Evolutionary conservation across 2,329 filamentous ascomycete genomes (phyloP).

Genomic region (Gaeumannomyces sp.): DNA sequence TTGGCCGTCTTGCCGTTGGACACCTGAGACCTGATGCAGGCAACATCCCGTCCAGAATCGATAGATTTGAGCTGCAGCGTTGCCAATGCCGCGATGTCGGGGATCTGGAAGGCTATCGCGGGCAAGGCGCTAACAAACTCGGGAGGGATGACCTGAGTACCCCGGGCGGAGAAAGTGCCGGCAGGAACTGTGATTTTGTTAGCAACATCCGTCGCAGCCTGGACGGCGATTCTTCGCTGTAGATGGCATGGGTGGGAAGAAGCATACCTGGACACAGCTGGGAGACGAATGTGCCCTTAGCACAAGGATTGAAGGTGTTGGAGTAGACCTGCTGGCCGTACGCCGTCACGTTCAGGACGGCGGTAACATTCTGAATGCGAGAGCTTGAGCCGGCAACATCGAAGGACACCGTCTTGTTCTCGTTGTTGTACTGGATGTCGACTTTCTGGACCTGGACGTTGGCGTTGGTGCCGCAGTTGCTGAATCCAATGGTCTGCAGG

Average conservation of each 20-base stretch:
- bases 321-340: constrained; percentile 79
- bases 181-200: constrained; percentile 52
- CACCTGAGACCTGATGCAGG: constrained; percentile 76
- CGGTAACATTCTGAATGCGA: constrained; percentile 72
- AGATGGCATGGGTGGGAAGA: too few species aligned
- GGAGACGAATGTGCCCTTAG: constrained; percentile 55
- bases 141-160: constrained; percentile 64
- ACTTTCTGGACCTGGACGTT: constrained; percentile 66
- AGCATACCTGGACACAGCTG: constrained; percentile 74
- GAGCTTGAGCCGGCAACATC: constrained; percentile 73
- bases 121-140: constrained; percentile 72
- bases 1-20: constrained; percentile 80
- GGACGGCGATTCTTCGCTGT: too few species aligned
- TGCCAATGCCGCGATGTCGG: constrained; percentile 82
- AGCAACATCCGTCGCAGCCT: constrained; percentile 16
- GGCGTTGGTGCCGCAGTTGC: constrained; percentile 57
- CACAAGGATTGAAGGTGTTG: constrained; percentile 79
- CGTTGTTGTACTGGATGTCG: constrained; percentile 72
- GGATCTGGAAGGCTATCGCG: constrained; percentile 80
- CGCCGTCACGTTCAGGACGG: constrained; percentile 67
- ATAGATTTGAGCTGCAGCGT: constrained; percentile 66
- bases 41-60: constrained; percentile 57
- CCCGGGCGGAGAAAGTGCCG: constrained; percentile 67
- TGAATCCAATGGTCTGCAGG: constrained; percentile 75
- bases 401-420: constrained; percentile 67